phyloP scores from a whole-genome alignment of 352 stramenopile genomes.

The Aphanomyces stellatus region DNA sequence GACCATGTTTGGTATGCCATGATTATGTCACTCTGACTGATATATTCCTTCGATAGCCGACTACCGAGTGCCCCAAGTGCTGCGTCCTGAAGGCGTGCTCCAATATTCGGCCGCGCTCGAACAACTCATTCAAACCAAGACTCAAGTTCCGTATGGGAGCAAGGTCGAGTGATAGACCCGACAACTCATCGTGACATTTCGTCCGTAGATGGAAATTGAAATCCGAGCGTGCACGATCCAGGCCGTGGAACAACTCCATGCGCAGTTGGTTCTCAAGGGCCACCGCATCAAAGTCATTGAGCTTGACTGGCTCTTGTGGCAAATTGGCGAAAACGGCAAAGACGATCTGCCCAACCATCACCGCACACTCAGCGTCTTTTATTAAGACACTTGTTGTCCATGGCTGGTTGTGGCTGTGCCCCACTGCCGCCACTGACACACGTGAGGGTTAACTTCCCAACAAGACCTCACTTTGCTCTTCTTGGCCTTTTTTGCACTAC shows the following conservation, averaged over 20 bases:
- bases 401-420: too few species aligned
- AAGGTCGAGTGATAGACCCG: conserved; percentile 30
- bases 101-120: conserved; percentile 43
- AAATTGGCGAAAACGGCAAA: conserved; percentile 73
- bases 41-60: conserved; percentile 37
- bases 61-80: conserved; percentile 79
- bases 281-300: conserved; percentile 58
- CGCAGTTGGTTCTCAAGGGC: conserved; percentile 26
- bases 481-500: too few species aligned
- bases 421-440: too few species aligned
- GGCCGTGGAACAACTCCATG: conserved; percentile 64
- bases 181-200: too few species aligned
- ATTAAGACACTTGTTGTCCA: conserved; percentile 37
- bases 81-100: conserved; percentile 62
- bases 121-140: conserved; percentile 41
- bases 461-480: too few species aligned
- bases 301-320: conserved; percentile 84
- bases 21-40: not conserved
- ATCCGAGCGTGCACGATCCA: conserved; percentile 79
- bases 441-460: too few species aligned
- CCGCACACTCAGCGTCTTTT: conserved; percentile 79
- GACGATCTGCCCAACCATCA: conserved; percentile 71
- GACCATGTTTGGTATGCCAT: conserved; percentile 75
- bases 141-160: conserved; percentile 46
- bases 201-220: conserved; percentile 74